Conservation (phyloP, 2,329 filamentous ascomycete genomes). For the Fusarium globosum region DNA sequence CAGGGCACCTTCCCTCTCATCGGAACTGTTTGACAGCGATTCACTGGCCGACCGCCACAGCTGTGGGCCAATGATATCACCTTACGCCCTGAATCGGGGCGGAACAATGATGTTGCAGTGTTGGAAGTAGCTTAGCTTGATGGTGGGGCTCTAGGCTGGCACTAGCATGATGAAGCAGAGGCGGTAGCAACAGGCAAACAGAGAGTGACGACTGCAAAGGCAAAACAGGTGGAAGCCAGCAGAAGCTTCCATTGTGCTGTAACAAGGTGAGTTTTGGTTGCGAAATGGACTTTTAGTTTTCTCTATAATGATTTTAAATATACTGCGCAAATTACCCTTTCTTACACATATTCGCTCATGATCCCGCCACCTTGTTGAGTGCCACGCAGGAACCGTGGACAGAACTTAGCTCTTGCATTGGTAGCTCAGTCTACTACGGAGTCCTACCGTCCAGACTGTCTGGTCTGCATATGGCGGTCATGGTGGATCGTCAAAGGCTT, state of each 20-base stretch:
- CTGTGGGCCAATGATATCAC: constrained; percentile 51
- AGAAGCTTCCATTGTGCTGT: constrained; percentile 38
- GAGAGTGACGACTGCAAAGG: constrained; percentile 43
- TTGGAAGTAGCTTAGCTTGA: constrained; percentile 39
- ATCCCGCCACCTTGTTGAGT: constrained; percentile 23
- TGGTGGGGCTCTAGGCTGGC: constrained; percentile 34
- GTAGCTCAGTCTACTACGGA: background rate
- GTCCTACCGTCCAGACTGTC: background rate
- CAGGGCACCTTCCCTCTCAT: constrained; percentile 42
- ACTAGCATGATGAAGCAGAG: constrained; percentile 43
- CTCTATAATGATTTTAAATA: background rate
- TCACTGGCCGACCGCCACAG: constrained; percentile 45
- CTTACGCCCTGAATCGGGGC: constrained; percentile 44
- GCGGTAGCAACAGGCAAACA: constrained; percentile 42
- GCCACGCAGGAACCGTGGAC: constrained; percentile 8
- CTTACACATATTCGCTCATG: background rate
- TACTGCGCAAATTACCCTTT: background rate
- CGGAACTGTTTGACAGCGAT: constrained; percentile 42
- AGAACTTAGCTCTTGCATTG: constrained; percentile 25
- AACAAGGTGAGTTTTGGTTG: background rate
- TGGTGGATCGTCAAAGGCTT: constrained; percentile 25
- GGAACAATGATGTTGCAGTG: constrained; percentile 52
- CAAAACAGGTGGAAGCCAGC: constrained; percentile 39
- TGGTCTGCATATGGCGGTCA: constrained; percentile 22
- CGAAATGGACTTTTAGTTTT: background rate